Percentiles rank a stretch among this genome's conserved stretches.
Evolutionary conservation across 2,329 filamentous ascomycete species (phyloP).

Genomic region (Cercospora berteroae): DNA sequence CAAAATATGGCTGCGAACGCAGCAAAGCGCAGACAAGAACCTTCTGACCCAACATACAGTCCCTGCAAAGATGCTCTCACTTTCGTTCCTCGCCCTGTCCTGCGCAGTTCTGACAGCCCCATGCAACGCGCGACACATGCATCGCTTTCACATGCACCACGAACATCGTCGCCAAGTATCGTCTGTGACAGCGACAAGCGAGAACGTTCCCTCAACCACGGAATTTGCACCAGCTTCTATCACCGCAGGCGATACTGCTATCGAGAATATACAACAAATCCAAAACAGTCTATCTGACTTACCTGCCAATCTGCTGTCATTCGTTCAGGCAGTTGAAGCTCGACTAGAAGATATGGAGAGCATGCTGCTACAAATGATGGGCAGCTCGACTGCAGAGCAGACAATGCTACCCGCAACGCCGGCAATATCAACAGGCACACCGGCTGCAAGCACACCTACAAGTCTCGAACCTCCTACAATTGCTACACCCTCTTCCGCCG

Average conservation of each 20-base stretch:
- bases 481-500: not conserved
- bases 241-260: constrained; percentile 21
- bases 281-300: constrained; percentile 21
- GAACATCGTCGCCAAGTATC: not conserved
- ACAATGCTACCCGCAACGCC: not conserved
- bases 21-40: not conserved
- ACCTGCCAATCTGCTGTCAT: constrained; percentile 21
- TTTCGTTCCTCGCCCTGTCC: not conserved
- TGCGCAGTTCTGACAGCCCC: constrained; percentile 1
- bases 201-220: not conserved
- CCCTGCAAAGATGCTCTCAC: not conserved
- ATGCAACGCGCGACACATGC: constrained; percentile 10
- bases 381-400: not conserved
- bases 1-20: not conserved
- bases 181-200: not conserved
- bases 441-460: not conserved
- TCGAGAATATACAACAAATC: constrained; percentile 24
- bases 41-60: not conserved
- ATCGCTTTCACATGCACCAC: constrained; percentile 10
- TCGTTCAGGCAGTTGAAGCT: constrained; percentile 18
- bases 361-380: constrained; percentile 12
- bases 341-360: constrained; percentile 20
- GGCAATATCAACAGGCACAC: not conserved
- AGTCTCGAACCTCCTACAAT: not conserved
- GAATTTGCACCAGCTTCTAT: constrained; percentile 1